phyloP scores from a whole-genome alignment of 768 basidiomycete species.

The Suillus occidentalis region DNA sequence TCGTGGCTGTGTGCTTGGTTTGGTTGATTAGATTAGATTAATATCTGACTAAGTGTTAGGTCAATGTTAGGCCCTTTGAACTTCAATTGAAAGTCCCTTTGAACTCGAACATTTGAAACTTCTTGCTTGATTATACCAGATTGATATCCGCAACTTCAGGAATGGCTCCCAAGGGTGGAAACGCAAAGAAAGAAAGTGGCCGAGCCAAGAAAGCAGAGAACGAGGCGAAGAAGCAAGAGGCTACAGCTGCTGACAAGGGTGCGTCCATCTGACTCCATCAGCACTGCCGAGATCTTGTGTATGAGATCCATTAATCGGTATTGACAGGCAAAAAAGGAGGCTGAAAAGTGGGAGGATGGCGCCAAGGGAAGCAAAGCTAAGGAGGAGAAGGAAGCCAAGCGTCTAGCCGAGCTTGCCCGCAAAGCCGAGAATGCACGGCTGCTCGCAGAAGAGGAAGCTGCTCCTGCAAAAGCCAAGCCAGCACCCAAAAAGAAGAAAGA shows the following conservation, averaged over 20 bases:
- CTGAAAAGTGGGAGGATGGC: slow-evolving; percentile 65
- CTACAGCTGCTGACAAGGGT: slow-evolving; percentile 63
- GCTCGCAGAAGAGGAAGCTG: slow-evolving; percentile 85
- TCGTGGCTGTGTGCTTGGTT: slow-evolving; percentile 25
- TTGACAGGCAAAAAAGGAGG: slow-evolving; percentile 71
- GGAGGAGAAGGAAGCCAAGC: slow-evolving; percentile 79
- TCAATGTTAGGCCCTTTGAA: background rate
- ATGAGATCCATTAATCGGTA: slow-evolving; percentile 8
- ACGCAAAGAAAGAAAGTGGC: slow-evolving; percentile 91
- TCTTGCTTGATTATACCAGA: background rate
- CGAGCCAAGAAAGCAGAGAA: slow-evolving; percentile 92
- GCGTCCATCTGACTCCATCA: slow-evolving; percentile 27
- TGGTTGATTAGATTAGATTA: slow-evolving; percentile 19
- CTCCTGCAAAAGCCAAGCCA: slow-evolving; percentile 57
- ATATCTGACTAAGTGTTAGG: slow-evolving; percentile 12
- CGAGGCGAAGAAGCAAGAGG: slow-evolving; percentile 75
- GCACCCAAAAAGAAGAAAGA: slow-evolving; percentile 70
- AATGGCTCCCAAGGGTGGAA: slow-evolving; percentile 88
- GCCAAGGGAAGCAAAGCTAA: slow-evolving; percentile 66
- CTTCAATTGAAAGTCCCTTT: slow-evolving; percentile 6
- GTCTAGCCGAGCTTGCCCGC: slow-evolving; percentile 75
- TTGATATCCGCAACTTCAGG: background rate
- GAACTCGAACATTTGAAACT: background rate
- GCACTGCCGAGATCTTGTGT: slow-evolving; percentile 1
- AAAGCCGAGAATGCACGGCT: slow-evolving; percentile 86